Percentiles rank a stretch among this genome's conserved stretches.
Conservation (phyloP, 768 basidiomycete species). For the Psilocybe subaeruginosa region DNA sequence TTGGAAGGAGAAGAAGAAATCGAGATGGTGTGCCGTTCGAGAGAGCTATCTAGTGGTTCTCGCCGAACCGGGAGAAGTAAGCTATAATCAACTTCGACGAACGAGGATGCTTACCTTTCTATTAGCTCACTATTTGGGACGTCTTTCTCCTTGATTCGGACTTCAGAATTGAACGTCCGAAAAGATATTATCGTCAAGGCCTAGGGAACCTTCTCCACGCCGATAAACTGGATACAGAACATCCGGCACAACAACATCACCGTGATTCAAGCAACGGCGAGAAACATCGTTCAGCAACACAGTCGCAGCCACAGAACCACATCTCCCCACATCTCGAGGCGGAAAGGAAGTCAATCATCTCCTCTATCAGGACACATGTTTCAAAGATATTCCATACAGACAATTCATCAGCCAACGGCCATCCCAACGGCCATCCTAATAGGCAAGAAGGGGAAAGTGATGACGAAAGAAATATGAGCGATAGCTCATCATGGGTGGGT, state of each 20-base stretch:
- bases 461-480: constrained; percentile 11
- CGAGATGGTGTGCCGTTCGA: constrained; percentile 89
- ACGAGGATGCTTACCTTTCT: neutral
- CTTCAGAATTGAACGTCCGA: constrained; percentile 90
- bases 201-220: constrained; percentile 63
- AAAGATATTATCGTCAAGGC: constrained; percentile 85
- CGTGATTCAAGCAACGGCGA: constrained; percentile 2
- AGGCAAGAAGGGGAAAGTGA: constrained; percentile 9
- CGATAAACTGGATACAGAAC: constrained; percentile 24
- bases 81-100: constrained; percentile 19
- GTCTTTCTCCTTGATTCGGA: constrained; percentile 91
- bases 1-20: constrained; percentile 62
- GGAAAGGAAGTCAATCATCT: constrained; percentile 44
- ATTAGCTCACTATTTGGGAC: constrained; percentile 83
- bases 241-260: constrained; percentile 4
- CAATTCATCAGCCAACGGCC: neutral
- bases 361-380: constrained; percentile 50
- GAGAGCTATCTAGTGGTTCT: constrained; percentile 91
- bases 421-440: constrained; percentile 20
- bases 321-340: neutral
- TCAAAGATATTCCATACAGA: constrained; percentile 45
- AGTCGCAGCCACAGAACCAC: neutral
- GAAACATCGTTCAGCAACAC: constrained; percentile 5
- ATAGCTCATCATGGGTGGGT: constrained; percentile 32
- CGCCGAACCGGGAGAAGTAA: constrained; percentile 84